A percentile compares a stretch with the other conserved stretches of the same genome.
These are phyloP conservation scores for Perilla frutescens DNA, from an alignment of 257 asterid species.

Conservation along the genomic window DNA sequence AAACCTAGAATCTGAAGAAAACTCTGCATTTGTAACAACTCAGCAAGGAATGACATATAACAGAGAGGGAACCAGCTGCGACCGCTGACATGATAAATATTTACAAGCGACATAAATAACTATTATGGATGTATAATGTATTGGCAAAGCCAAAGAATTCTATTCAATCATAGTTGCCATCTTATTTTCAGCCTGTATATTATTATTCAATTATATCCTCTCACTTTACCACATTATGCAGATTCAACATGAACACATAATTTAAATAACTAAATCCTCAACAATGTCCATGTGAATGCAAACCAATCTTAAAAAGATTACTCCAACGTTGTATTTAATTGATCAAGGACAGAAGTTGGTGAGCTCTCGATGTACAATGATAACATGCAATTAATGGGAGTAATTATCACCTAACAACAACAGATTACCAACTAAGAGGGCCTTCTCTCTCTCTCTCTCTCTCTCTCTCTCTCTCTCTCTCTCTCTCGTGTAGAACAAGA, in stretches of 20 bases:
- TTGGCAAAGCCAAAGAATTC: neutral
- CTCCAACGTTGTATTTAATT: constrained; percentile 25
- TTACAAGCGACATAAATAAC: neutral
- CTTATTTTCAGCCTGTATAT: no score
- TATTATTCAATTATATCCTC: no score
- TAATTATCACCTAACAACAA: constrained; percentile 41
- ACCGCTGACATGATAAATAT: neutral
- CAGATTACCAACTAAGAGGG: constrained; percentile 42
- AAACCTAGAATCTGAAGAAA: neutral
- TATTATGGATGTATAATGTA: neutral
- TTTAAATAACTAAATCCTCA: no score
- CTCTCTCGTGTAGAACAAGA: neutral
- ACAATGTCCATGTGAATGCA: constrained; percentile 1
- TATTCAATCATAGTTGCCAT: neutral
- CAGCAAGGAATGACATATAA: neutral
- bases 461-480: constrained; percentile 24
- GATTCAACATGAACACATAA: no score
- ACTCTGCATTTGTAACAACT: neutral
- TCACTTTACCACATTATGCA: no score
- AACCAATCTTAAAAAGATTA: constrained; percentile 7
- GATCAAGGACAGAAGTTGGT: constrained; percentile 35
- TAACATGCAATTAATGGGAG: constrained; percentile 29
- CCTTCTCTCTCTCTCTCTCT: constrained; percentile 7
- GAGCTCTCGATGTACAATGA: constrained; percentile 21
- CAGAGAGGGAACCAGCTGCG: neutral